A percentile compares a stretch with the other conserved stretches of the same genome.
phyloP scores from a whole-genome alignment of 257 asterid species.

The Solanum sitiens region DNA sequence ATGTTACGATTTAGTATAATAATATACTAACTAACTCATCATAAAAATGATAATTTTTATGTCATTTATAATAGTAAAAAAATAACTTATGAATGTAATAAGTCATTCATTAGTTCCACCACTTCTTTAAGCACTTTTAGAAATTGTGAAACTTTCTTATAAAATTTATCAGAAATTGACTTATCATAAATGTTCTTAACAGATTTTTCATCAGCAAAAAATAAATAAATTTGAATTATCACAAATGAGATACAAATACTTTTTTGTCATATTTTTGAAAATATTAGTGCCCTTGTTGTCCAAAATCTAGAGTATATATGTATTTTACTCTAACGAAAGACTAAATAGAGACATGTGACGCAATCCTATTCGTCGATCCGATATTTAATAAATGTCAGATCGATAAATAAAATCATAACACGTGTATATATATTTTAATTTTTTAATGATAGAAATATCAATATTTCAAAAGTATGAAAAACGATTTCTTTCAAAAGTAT shows the following conservation, averaged over 20 bases:
- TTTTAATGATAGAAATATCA: fast-evolving
- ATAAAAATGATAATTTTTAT: neutral
- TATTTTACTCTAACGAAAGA: neutral
- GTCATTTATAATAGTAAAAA: neutral
- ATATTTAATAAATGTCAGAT: too few species aligned
- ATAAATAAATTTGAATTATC: too few species aligned
- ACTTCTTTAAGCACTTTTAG: neutral
- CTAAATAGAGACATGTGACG: too few species aligned
- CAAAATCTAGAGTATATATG: neutral
- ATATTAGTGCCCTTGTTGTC: neutral
- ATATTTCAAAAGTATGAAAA: too few species aligned
- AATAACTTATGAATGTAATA: neutral
- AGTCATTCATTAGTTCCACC: neutral
- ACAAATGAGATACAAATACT: too few species aligned
- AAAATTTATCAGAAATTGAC: too few species aligned
- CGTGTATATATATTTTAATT: too few species aligned
- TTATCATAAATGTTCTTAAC: too few species aligned
- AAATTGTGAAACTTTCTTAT: neutral
- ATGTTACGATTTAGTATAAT: neutral
- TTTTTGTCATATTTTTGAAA: too few species aligned
- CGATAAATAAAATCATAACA: too few species aligned
- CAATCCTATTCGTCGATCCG: too few species aligned
- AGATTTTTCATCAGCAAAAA: too few species aligned
- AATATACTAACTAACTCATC: neutral
- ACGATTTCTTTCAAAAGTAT: neutral